Evolutionary conservation across 495 filamentous ascomycete genomes (phyloP).

Genomic region (Aspergillus bridgeri): DNA sequence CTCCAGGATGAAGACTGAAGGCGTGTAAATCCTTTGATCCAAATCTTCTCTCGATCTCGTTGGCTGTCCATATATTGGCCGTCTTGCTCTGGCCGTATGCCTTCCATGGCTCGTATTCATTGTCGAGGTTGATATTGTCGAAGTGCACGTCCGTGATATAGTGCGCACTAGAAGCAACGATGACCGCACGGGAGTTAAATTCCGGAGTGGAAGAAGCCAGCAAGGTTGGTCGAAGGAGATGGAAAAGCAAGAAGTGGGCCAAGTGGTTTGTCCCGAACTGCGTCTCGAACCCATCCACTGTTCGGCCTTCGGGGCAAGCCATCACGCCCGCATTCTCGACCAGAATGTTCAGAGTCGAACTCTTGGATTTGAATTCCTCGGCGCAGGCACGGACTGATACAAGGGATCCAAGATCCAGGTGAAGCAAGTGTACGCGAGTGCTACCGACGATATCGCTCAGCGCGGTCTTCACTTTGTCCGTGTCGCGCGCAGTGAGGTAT

Average conservation of each 20-base stretch:
- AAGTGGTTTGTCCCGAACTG: constrained; percentile 53
- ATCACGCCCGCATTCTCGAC: constrained; percentile 36
- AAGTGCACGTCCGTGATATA: too few relatives aligned
- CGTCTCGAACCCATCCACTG: constrained; percentile 43
- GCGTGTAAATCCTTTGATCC: constrained; percentile 34
- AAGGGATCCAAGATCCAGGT: too few relatives aligned
- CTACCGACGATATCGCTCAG: constrained; percentile 31
- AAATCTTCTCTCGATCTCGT: constrained; percentile 41
- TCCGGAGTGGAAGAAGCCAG: too few relatives aligned
- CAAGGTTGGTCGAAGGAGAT: too few relatives aligned
- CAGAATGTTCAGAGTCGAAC: constrained; percentile 38
- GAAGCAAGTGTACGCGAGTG: too few relatives aligned
- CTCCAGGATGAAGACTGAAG: constrained; percentile 41
- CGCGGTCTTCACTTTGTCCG: constrained; percentile 31
- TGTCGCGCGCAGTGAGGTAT: constrained; percentile 41
- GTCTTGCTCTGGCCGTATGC: constrained; percentile 40
- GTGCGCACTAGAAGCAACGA: too few relatives aligned
- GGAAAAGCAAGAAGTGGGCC: constrained; percentile 51
- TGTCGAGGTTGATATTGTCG: too few relatives aligned
- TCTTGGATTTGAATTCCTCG: too few relatives aligned
- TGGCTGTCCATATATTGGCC: constrained; percentile 41
- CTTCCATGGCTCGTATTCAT: constrained; percentile 34
- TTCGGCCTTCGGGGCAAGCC: constrained; percentile 31
- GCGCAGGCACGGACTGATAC: constrained; percentile 28
- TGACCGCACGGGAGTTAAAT: too few relatives aligned